A percentile compares a stretch with the other conserved stretches of the same genome.
phyloP scores from a whole-genome alignment of 163 green algal genomes.

The Picocystis sp. region DNA sequence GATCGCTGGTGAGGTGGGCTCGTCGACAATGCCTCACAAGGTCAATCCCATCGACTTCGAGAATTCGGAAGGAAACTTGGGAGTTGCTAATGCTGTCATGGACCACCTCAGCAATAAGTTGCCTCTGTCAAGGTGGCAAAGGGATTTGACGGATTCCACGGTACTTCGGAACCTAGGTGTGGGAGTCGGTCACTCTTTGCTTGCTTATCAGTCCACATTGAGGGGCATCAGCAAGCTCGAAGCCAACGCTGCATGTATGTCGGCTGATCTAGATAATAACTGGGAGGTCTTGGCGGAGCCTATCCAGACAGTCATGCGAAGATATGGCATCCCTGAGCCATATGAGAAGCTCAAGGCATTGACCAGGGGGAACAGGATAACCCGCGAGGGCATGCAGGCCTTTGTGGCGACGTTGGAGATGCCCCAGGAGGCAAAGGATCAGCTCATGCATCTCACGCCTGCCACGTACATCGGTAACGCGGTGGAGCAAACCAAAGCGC shows the following conservation, averaged over 20 bases:
- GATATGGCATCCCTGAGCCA: constrained; percentile 76
- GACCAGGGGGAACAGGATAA: constrained; percentile 72
- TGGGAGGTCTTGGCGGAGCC: constrained; percentile 96
- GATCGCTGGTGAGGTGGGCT: constrained; percentile 78
- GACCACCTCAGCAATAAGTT: constrained; percentile 85
- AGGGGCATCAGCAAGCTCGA: constrained; percentile 67
- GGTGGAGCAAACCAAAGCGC: constrained; percentile 29
- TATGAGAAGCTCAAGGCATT: constrained; percentile 99
- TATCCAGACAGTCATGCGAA: constrained; percentile 87
- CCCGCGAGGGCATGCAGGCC: constrained; percentile 26
- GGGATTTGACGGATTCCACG: constrained; percentile 87
- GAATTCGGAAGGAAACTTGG: constrained; percentile 96
- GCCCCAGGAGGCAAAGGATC: constrained; percentile 20
- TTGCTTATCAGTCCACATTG: constrained; percentile 72
- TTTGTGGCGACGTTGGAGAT: constrained; percentile 66
- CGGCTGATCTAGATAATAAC: constrained; percentile 62
- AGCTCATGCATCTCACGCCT: constrained; percentile 57
- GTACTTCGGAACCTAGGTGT: constrained; percentile 96
- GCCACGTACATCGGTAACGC: constrained; percentile 83
- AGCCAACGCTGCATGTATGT: constrained; percentile 38
- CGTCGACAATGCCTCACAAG: constrained; percentile 98
- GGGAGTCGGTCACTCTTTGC: constrained; percentile 72
- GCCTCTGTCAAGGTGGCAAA: constrained; percentile 78
- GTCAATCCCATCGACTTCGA: constrained; percentile 99
- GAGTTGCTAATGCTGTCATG: constrained; percentile 89